phyloP scores from a whole-genome alignment of 805 yeast species.

The Myxozyma neglecta region DNA sequence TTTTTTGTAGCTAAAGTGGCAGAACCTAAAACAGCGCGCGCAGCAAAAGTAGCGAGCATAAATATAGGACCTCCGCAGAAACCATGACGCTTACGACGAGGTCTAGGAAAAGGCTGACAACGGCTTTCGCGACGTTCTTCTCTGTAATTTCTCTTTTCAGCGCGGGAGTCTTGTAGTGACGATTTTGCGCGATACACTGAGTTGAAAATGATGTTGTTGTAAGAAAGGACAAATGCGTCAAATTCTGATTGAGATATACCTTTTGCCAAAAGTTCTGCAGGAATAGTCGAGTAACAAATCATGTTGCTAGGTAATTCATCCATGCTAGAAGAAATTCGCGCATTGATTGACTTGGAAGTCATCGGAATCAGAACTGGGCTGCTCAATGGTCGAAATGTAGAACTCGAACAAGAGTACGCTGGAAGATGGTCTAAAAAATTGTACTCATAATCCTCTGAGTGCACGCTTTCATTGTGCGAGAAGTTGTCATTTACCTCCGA shows the following conservation, averaged over 20 bases:
- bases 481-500: not conserved
- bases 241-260: not conserved
- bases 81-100: too few relatives aligned
- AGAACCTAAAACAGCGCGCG: too few relatives aligned
- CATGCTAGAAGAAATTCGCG: not conserved
- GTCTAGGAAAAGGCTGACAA: too few relatives aligned
- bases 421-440: slow-evolving; percentile 3
- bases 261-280: not conserved
- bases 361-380: not conserved
- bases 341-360: not conserved
- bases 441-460: not conserved
- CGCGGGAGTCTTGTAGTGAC: too few relatives aligned
- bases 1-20: too few relatives aligned
- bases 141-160: too few relatives aligned
- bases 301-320: slow-evolving; percentile 6
- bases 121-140: too few relatives aligned
- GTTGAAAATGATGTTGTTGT: too few relatives aligned
- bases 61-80: too few relatives aligned
- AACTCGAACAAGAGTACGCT: not conserved
- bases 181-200: too few relatives aligned
- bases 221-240: not conserved
- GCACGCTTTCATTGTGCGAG: not conserved
- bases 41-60: too few relatives aligned
- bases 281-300: slow-evolving; percentile 5
- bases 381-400: not conserved